A percentile compares a stretch with the other conserved stretches of the same genome.
These are phyloP conservation scores for Samsoniella hepiali DNA, from an alignment of 2,329 filamentous ascomycete species.

Conservation along the genomic window DNA sequence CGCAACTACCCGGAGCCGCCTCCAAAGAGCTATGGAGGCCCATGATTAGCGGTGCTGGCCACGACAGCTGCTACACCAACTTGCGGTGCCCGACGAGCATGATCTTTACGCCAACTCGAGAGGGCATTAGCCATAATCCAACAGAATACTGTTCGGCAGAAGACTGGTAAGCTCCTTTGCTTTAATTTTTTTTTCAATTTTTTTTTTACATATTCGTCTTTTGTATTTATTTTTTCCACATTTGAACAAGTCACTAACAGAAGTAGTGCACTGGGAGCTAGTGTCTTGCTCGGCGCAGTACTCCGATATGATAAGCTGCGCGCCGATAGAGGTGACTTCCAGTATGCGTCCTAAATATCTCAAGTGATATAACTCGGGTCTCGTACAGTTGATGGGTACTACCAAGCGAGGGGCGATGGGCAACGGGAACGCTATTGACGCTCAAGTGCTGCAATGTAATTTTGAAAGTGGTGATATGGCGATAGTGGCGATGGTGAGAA, in stretches of 20 bases:
- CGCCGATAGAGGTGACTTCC: background rate
- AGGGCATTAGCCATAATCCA: constrained; percentile 38
- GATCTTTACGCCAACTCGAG: constrained; percentile 37
- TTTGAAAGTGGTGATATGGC: too few species aligned
- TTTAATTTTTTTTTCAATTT: background rate
- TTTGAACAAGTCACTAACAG: background rate
- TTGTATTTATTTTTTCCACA: too few species aligned
- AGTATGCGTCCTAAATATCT: background rate
- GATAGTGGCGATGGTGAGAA: too few species aligned
- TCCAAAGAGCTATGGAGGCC: constrained; percentile 29
- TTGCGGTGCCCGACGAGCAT: constrained; percentile 35
- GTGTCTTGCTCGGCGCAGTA: constrained; percentile 27
- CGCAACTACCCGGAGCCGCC: constrained; percentile 31
- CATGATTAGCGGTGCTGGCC: constrained; percentile 38
- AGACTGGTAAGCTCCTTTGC: constrained; percentile 27
- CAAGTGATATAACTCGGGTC: background rate
- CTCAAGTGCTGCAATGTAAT: background rate
- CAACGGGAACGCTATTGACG: background rate
- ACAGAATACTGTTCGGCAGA: constrained; percentile 35
- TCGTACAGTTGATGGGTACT: background rate
- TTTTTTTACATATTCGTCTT: background rate
- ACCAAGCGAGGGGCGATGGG: background rate
- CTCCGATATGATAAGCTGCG: constrained; percentile 23
- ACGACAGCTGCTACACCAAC: constrained; percentile 37
- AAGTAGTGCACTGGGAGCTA: constrained; percentile 26